Evolutionary conservation across 192 early-diverging fungal genomes (phyloP).

Genomic region (Backusella sp.): DNA sequence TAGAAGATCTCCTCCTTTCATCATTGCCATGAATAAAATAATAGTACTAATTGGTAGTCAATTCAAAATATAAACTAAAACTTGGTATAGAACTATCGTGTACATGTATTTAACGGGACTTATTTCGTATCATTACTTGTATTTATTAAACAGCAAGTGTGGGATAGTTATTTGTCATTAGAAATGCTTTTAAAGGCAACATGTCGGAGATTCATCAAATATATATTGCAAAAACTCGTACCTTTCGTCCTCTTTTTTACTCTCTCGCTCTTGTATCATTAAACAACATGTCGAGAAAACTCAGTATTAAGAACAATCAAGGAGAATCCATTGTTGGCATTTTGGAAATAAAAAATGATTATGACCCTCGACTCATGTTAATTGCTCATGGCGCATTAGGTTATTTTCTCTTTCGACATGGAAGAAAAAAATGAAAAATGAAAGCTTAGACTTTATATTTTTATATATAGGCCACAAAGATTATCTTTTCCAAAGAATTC

Average conservation of each 20-base stretch:
- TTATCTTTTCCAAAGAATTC: conserved; percentile 28
- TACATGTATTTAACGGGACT: background rate
- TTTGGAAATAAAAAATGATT: background rate
- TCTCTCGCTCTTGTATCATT: background rate
- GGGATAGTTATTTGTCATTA: conserved; percentile 1
- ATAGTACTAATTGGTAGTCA: too few species aligned
- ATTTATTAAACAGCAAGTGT: background rate
- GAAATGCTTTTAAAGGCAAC: background rate
- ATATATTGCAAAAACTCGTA: background rate
- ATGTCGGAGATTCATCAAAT: background rate
- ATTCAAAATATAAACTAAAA: too few species aligned
- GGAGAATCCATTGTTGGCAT: conserved; percentile 6
- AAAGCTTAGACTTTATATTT: background rate
- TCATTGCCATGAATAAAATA: too few species aligned
- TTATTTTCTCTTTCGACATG: background rate
- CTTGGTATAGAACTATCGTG: background rate
- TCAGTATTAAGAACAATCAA: background rate
- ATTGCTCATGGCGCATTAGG: conserved; percentile 16
- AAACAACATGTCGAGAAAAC: background rate
- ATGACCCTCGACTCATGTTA: conserved; percentile 12
- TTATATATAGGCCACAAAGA: conserved; percentile 32
- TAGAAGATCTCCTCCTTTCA: too few species aligned
- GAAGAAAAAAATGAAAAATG: background rate
- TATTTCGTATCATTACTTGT: background rate
- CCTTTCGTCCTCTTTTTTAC: background rate